Evolutionary conservation across 2,329 filamentous ascomycete species (phyloP), one percentile per base, ranked within the genome.

Genomic region (Xylariaceae sp.): DNA sequence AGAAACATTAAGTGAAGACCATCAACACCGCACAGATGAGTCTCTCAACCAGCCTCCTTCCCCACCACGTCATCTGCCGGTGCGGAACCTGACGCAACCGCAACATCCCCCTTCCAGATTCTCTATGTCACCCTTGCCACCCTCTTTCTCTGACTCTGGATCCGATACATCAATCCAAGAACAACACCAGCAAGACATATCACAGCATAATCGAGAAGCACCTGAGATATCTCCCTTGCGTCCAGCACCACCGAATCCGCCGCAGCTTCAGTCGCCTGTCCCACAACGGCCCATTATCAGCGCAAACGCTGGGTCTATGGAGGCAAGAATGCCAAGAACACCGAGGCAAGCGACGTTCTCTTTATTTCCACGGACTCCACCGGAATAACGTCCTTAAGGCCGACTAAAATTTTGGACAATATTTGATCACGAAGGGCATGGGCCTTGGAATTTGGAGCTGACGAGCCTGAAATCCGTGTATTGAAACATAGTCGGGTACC

Each of bases 251-350:
- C 50, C 43, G 19, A 47, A 38, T 6, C 50, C 47, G 38, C 42
- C 46, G 22, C 56, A 43, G n/a, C 31, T 58, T 14, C 46, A 47
- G 33, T 42, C 55, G 3, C 55, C 57, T 7, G 31, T 54, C 31
- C 57, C 57, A 6, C 39, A 19, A 14, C 50, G 55, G n/a, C 55
- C 48, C 2, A 46, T 42, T 12, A 11, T 36, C 14, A 31, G 43
- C 9, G 17, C 47, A 2, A 40, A 31, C 17, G 36, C 52, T 2
- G 45, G 49, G 6, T 47, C 28, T 7, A 36, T 51, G 31, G 48
- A 46, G 18, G 34, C 22, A 22, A 31, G 12, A 42, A 47, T 19
- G 33, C n/a, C 33, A 36, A 33, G 39, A 36, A 41, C 39, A 36
- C 41, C n/a, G n/a, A 41, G 14, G 12, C 13, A 22, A 5, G 19